Base-by-base conservation (phyloP, 2,329 filamentous ascomycete species). In the Teratosphaeria epicoccoides region DNA sequence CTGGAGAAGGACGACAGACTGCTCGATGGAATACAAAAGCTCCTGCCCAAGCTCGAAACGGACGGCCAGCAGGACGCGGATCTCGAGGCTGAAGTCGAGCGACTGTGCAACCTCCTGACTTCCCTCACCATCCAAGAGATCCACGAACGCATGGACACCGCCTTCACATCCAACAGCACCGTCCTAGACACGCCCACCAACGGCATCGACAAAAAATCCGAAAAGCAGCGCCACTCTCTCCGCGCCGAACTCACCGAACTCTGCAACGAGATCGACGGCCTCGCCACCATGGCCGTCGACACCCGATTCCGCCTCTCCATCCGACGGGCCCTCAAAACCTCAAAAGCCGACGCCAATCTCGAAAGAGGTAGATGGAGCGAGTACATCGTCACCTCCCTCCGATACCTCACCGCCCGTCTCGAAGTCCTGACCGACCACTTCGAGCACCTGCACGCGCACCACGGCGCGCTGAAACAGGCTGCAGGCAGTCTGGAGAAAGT, bases 201-300 rank as follows among this genome's bases (percentile, higher is more conserved):
- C 20, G 43, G 37, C 12, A 20, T 24, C 6, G 24, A 29, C 57
- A n/a, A 29, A 40, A 20, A 70, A 69, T 45, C 29, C 5, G 45
- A 52, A 17, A 60, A 61, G 37, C 60, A 65, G 46, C 53, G 53
- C 0, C 4, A 76, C 80, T 47, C 72, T 76, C 9, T 70, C 68
- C 77, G 83, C 59, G 76, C 78, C 26, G 84, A 87, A 61, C 71
- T 88, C 0, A 82, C 86, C 57, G 85, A 82, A 4, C 71, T 88
- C 2, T 83, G 85, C 58, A 72, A 81, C 0, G 85, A 88, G 62
- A 82, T 88, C 40, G 70, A 84, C 0, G 80, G 83, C 0, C 81
- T 88, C 1, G 79, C 83, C 6, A 80, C 85, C 55, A 87, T 88
- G 80, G 80, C 83, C 0, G 75, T 83, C 1, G 82, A 87, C 57